Evolutionary conservation across 106 monocot species (phyloP).

Genomic region (Alisma plantagoaquatica): DNA sequence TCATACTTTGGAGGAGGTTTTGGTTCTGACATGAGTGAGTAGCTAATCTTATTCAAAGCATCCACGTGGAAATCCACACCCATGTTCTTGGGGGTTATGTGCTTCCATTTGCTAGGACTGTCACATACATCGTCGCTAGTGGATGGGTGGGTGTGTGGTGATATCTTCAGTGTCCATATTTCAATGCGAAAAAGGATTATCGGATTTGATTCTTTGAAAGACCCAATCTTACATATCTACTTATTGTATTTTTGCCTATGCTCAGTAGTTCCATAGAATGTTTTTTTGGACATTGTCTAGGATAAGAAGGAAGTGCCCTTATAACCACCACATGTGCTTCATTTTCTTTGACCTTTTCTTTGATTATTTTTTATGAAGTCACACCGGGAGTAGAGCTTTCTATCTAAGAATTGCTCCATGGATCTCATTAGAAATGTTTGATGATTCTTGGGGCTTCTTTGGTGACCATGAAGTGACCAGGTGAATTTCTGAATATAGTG

Average conservation of each 20-base stretch:
- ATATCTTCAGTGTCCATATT: too few relatives aligned
- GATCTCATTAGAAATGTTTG: slow-evolving; percentile 3
- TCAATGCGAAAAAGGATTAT: too few relatives aligned
- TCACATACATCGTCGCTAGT: too few relatives aligned
- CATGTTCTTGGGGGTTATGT: too few relatives aligned
- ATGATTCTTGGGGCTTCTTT: slow-evolving; percentile 2
- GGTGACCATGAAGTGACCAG: background rate
- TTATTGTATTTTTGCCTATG: slow-evolving; percentile 1
- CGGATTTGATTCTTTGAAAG: too few relatives aligned
- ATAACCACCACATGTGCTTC: slow-evolving; percentile 23
- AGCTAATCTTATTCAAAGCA: too few relatives aligned
- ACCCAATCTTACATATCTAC: too few relatives aligned
- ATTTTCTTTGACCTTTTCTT: slow-evolving; percentile 24
- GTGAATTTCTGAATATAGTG: background rate
- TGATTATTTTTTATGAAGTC: slow-evolving; percentile 31
- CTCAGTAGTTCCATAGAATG: background rate
- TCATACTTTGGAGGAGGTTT: too few relatives aligned
- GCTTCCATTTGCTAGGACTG: too few relatives aligned
- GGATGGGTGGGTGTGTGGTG: too few relatives aligned
- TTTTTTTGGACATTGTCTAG: slow-evolving; percentile 16
- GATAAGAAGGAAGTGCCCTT: slow-evolving; percentile 21
- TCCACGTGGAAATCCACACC: too few relatives aligned
- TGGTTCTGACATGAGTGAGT: too few relatives aligned
- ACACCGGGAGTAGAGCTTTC: slow-evolving; percentile 5
- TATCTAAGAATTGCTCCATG: slow-evolving; percentile 6